Base-by-base conservation (phyloP, 805 yeast genomes). In the Pichia phayaonensis region DNA sequence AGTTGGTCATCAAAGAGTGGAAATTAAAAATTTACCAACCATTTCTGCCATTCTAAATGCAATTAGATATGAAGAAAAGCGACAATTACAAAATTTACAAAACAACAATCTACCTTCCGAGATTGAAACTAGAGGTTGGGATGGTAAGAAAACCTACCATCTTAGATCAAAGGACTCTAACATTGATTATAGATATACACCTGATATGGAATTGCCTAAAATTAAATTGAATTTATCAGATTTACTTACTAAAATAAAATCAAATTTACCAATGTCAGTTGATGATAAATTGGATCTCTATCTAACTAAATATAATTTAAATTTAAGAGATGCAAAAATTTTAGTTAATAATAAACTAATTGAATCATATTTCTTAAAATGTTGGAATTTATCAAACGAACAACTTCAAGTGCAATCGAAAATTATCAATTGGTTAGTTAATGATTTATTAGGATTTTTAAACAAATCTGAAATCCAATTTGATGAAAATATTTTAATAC, bases 71-170 rank as follows among this genome's bases (percentile, higher is more conserved):
- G 98, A 90, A 64, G 86, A 79, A 60, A 63, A 67, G 20, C 74
- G 99, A 51, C 99, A 94, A 63, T 69, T 80, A 8, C 53, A 62
- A 0, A 67, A 74, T 62, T 86, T 11, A 61, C 15, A 42, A 11
- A n/a, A 20, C 4, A n/a, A 24, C 2, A 41, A 16, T 16, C 2
- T n/a, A 34, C 38, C 38, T 7, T 34, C 46, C 1, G 55, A 51
- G 12, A 59, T 59, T 23, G 96, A 90, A 60, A 94, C 99, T 0
- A 75, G 97, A 61, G 94, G 96, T 20, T 94, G 97, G 97, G 83
- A 84, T 59, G 97, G 97, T 2, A 66, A 66, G 3, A 69, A 72
- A 41, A 92, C 98, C 0, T 72, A 75, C 43, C 73, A 77, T 46
- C 68, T 85, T 46, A 77, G 99, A 61, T 72, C 79, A 4, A 94